phyloP scores from a whole-genome alignment of 495 filamentous ascomycete genomes.

The Chlorociboria aeruginascens region DNA sequence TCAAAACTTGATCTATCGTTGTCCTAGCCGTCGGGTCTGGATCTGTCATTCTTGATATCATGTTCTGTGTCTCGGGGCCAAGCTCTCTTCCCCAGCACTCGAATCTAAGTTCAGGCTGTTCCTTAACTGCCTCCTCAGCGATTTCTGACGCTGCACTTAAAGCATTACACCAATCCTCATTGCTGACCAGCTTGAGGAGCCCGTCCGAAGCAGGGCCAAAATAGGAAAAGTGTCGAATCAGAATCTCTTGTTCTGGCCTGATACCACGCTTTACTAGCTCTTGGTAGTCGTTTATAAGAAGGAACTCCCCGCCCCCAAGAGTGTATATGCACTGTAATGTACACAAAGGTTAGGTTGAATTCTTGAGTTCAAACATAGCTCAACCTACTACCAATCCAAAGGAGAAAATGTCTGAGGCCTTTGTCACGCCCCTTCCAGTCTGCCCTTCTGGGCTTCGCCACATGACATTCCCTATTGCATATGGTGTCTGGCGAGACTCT shows the following conservation, averaged over 20 bases:
- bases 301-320: conserved; percentile 18
- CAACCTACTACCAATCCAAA: conserved; percentile 1
- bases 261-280: conserved; percentile 20
- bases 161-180: conserved; percentile 18
- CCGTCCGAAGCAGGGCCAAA: conserved; percentile 22
- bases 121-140: conserved; percentile 17
- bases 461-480: conserved; percentile 24
- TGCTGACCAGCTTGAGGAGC: conserved; percentile 21
- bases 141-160: conserved; percentile 18
- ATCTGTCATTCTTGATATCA: conserved; percentile 25
- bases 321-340: conserved; percentile 1
- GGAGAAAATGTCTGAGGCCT: background rate
- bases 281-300: conserved; percentile 21
- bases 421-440: conserved; percentile 18
- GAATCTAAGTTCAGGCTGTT: conserved; percentile 20
- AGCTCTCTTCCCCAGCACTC: conserved; percentile 17
- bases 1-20: conserved; percentile 24
- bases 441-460: conserved; percentile 26
- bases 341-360: background rate
- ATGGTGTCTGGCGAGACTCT: conserved; percentile 17
- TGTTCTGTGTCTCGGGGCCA: conserved; percentile 14
- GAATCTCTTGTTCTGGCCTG: conserved; percentile 23
- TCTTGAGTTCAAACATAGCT: background rate
- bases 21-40: conserved; percentile 21
- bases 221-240: conserved; percentile 21